A percentile compares a stretch with the other conserved stretches of the same genome.
Evolutionary conservation across 257 asterid species (phyloP).

Genomic region (Solanum bulbocastanum): DNA sequence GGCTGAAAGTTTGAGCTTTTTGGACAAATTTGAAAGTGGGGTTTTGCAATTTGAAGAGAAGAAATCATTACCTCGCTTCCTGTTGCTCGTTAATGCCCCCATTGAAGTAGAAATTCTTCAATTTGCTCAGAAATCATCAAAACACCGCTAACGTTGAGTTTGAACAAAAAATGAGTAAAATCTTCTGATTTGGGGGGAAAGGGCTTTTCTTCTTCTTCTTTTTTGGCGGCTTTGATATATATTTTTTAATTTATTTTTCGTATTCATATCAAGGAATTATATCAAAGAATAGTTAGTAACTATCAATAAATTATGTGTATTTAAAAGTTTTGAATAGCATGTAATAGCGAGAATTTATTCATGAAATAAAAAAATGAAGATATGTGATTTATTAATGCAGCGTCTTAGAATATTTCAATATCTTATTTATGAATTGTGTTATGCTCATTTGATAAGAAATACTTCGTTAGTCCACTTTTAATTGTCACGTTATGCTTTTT

Average conservation of each 20-base stretch:
- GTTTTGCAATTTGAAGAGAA: slow-evolving; percentile 10
- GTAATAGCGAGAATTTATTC: no score
- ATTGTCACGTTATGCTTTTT: fast-evolving
- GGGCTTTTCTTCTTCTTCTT: neutral
- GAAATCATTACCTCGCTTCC: slow-evolving; percentile 44
- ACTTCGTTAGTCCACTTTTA: no score
- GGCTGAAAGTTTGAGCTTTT: slow-evolving; percentile 26
- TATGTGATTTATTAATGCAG: no score
- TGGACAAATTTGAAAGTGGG: slow-evolving; percentile 17
- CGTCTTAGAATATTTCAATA: no score
- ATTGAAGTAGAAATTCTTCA: slow-evolving; percentile 10
- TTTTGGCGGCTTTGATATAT: neutral
- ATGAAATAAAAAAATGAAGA: no score
- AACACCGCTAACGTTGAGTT: neutral
- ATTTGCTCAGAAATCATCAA: neutral
- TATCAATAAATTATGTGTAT: no score
- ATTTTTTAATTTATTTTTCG: no score
- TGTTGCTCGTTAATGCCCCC: slow-evolving; percentile 47
- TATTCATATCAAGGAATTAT: no score
- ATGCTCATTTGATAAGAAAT: no score
- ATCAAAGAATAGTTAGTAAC: no score
- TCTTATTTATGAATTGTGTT: no score
- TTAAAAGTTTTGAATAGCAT: no score
- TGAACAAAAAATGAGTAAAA: neutral
- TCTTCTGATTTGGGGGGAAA: neutral